Conservation (phyloP, 805 yeast genomes). For the Kodamaea laetipori region DNA sequence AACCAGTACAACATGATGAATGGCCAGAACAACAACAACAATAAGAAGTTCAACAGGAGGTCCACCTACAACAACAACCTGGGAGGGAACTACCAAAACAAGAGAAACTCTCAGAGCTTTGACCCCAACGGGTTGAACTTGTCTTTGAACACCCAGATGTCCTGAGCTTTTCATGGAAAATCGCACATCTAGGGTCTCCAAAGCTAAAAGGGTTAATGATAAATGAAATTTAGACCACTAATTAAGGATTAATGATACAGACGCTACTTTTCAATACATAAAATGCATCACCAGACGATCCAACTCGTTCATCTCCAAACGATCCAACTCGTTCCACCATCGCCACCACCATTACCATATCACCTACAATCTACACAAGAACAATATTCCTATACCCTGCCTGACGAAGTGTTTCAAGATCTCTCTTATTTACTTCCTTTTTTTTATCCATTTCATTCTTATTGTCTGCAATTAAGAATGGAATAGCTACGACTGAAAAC, state of each 20-base stretch:
- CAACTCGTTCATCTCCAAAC: too few relatives aligned
- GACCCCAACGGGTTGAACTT: slow-evolving; percentile 17
- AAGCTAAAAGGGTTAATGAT: slow-evolving; percentile 5
- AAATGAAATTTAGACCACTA: slow-evolving; percentile 8
- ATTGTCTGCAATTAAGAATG: slow-evolving; percentile 12
- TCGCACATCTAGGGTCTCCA: neutral
- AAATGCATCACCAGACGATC: slow-evolving; percentile 7
- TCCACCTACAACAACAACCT: slow-evolving; percentile 29
- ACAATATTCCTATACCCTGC: slow-evolving; percentile 9
- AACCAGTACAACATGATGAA: slow-evolving; percentile 9
- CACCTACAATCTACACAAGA: slow-evolving; percentile 3
- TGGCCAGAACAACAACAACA: slow-evolving; percentile 15
- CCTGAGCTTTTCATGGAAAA: slow-evolving; percentile 6
- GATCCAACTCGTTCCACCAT: slow-evolving; percentile 2
- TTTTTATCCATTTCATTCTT: slow-evolving; percentile 10
- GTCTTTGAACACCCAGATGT: slow-evolving; percentile 14
- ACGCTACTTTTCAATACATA: slow-evolving; percentile 4
- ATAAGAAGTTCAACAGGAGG: slow-evolving; percentile 30
- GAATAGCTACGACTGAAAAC: slow-evolving; percentile 4
- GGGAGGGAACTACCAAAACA: slow-evolving; percentile 10
- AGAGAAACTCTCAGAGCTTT: slow-evolving; percentile 18
- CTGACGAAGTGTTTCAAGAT: slow-evolving; percentile 5
- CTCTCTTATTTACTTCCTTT: slow-evolving; percentile 5
- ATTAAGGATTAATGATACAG: slow-evolving; percentile 10
- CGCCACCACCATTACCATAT: slow-evolving; percentile 3